Evolutionary conservation across 345 rosid genomes (phyloP), one percentile per base, ranked within the genome.

Genomic region (Crucihimalaya himalaica): DNA sequence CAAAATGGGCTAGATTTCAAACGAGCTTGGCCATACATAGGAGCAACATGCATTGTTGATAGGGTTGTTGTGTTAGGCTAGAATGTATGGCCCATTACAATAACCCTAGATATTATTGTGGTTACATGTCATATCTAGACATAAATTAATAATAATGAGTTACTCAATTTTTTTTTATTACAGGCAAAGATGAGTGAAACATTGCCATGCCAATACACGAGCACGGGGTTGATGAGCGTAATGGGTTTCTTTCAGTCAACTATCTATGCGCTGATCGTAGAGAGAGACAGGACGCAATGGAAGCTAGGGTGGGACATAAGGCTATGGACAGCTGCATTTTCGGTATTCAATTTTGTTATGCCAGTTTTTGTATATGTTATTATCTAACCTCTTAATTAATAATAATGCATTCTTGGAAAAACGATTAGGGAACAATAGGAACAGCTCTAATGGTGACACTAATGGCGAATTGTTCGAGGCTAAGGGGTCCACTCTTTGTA

Each of bases 291-390:
- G 86, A 16, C 27, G 23, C 82, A 84, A 28, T 87, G 96, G 87
- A 89, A 81, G 63, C 55, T 89, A 29, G 86, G 88, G 1, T 89
- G 83, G 87, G 74, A 87, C 51, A 72, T 84, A 64, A 70, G 83
- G 66, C 84, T 87, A 39, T 66, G 81, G 47, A 72, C 86, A 2
- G 83, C 70, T 1, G 71, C 80, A n/a, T 89, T 72, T 45, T 6
- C 73, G 72, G 90, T 84, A 81, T 47, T 15, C 10, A 15, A 16
- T 29, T 43, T 5, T 57, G 2, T 58, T 46, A 4, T 50, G 12
- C 4, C 47, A 29, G 10, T 18, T 28, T 68, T 50, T 21, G 11
- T 52, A 51, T 15, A 69, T 12, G 37, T 32, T 32, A 32, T 8
- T 32, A 32, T 3, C 16, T 12, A 69, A 37, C 23, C 6, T 34